These are phyloP conservation scores for Pontederia crassipes DNA, from an alignment of 176 grass and related monocot species.

Conservation along the genomic window DNA sequence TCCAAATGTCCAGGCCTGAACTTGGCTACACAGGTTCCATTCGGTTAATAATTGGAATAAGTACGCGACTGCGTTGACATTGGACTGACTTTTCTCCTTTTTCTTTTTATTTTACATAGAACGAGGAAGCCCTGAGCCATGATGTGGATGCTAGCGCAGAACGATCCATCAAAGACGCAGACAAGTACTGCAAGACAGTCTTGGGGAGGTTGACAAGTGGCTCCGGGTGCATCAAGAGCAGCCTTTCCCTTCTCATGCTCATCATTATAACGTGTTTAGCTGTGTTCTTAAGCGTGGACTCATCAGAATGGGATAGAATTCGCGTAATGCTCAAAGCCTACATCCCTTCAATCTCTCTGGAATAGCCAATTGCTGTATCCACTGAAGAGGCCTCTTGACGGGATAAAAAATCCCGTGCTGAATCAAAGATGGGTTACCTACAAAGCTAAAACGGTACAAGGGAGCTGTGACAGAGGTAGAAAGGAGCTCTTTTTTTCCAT, in stretches of 20 bases:
- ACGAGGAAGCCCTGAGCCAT: slow-evolving; percentile 40
- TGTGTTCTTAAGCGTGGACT: slow-evolving; percentile 39
- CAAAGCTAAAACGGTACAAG: no score
- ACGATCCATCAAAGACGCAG: slow-evolving; percentile 59
- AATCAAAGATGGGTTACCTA: no score
- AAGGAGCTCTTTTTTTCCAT: no score
- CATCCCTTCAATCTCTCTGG: slow-evolving; percentile 36
- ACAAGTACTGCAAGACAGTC: slow-evolving; percentile 80
- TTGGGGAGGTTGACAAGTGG: slow-evolving; percentile 46
- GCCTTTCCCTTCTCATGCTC: slow-evolving; percentile 34
- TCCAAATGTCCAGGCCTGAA: neutral
- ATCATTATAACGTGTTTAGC: slow-evolving; percentile 22
- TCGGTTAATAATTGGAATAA: neutral
- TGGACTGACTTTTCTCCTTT: neutral
- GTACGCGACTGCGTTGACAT: neutral
- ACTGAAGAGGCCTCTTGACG: no score
- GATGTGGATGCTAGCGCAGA: slow-evolving; percentile 34
- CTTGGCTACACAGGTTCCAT: neutral
- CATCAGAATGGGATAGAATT: slow-evolving; percentile 41
- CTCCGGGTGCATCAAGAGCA: slow-evolving; percentile 50
- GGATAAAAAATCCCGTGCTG: no score
- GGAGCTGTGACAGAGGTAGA: no score
- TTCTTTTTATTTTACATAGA: slow-evolving; percentile 31
- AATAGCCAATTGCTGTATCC: neutral
- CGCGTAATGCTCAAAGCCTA: slow-evolving; percentile 23